phyloP scores from a whole-genome alignment of 768 basidiomycete species.

The Suillus ampliporus region DNA sequence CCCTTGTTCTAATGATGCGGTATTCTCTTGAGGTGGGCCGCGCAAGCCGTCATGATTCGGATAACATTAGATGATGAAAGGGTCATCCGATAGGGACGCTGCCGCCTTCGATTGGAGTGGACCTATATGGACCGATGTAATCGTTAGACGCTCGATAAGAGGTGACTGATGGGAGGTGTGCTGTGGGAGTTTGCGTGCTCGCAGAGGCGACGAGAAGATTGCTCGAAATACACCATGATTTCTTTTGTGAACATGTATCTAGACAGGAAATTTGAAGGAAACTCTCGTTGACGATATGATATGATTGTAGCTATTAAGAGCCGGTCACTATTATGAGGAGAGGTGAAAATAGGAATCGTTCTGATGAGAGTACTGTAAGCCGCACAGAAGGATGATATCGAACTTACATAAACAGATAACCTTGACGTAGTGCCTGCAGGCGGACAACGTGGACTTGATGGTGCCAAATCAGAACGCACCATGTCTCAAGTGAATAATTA shows the following conservation, averaged over 20 bases:
- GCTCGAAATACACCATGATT: background rate
- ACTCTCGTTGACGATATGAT: background rate
- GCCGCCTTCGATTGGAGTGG: constrained; percentile 36
- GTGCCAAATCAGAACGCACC: constrained; percentile 56
- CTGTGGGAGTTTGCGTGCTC: constrained; percentile 34
- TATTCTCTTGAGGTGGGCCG: constrained; percentile 25
- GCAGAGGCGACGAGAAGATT: background rate
- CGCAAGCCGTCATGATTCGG: constrained; percentile 26
- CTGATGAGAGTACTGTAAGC: constrained; percentile 17
- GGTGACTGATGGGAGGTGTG: constrained; percentile 53
- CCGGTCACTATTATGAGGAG: too few relatives aligned
- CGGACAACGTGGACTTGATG: constrained; percentile 68
- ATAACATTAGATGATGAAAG: constrained; percentile 29
- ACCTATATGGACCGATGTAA: constrained; percentile 37
- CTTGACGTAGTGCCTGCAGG: constrained; percentile 68
- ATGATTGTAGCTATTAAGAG: too few relatives aligned
- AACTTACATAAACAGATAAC: constrained; percentile 49
- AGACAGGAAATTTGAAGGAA: background rate
- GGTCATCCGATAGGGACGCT: constrained; percentile 38
- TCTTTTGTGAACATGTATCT: background rate
- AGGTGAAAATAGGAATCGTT: constrained; percentile 4
- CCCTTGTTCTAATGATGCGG: constrained; percentile 15
- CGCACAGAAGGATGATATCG: constrained; percentile 25
- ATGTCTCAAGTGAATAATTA: constrained; percentile 44
- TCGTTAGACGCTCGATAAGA: constrained; percentile 49